phyloP scores from a whole-genome alignment of 345 rosid genomes.

The Mercurialis annua region DNA sequence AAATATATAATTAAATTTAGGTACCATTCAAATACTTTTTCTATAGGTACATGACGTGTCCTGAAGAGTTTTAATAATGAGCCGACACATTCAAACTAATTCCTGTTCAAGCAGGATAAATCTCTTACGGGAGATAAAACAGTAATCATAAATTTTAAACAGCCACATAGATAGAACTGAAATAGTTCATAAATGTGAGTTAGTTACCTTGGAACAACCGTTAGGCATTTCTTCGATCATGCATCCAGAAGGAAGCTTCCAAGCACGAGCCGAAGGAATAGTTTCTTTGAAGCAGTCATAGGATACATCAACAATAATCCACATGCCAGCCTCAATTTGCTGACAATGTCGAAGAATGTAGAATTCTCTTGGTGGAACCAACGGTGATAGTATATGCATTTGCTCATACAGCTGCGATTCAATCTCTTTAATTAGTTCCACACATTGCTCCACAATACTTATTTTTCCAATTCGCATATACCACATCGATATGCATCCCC shows the following conservation, averaged over 20 bases:
- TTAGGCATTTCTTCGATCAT: conserved; percentile 54
- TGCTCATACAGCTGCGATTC: conserved; percentile 48
- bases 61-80: no score
- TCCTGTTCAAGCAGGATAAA: no score
- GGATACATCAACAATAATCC: conserved; percentile 69
- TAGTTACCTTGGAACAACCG: conserved; percentile 49
- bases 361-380: conserved; percentile 66
- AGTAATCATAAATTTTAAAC: no score
- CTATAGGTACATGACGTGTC: no score
- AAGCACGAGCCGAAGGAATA: conserved; percentile 21
- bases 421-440: not conserved
- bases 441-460: no score
- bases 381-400: conserved; percentile 67
- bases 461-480: no score
- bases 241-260: conserved; percentile 86
- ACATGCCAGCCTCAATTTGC: conserved; percentile 42
- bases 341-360: conserved; percentile 60
- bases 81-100: no score
- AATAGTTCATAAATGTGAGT: not conserved
- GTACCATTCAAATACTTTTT: no score
- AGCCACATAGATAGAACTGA: no score
- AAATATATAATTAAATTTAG: no score
- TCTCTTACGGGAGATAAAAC: no score
- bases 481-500: no score
- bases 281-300: conserved; percentile 24